A percentile compares a stretch with the other conserved stretches of the same genome.
phyloP scores from a whole-genome alignment of 352 stramenopile species.

The Pythium oligandrum region DNA sequence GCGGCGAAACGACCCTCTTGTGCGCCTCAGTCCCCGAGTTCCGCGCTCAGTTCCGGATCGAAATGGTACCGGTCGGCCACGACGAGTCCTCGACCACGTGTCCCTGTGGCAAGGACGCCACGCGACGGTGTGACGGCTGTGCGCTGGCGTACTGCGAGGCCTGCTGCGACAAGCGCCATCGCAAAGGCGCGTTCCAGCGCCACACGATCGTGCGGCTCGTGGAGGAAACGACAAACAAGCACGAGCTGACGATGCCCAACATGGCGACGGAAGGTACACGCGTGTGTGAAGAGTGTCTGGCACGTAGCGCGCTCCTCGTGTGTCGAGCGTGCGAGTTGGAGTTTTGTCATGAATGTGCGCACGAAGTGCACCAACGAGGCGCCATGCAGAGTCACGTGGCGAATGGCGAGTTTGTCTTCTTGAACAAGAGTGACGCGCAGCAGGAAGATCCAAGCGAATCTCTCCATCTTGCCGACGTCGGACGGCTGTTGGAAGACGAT shows the following conservation, averaged over 20 bases:
- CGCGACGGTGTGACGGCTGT: slow-evolving; percentile 22
- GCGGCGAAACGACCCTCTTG: no score
- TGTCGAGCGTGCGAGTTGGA: slow-evolving; percentile 46
- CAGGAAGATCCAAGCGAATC: no score
- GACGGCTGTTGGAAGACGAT: not conserved
- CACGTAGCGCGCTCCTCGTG: slow-evolving; percentile 19
- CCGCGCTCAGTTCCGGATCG: no score
- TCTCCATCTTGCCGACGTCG: not conserved
- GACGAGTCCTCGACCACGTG: slow-evolving; percentile 7
- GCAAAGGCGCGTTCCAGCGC: slow-evolving; percentile 30
- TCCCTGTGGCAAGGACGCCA: slow-evolving; percentile 17
- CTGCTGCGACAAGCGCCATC: slow-evolving; percentile 26
- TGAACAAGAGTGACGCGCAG: not conserved
- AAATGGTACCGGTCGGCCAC: no score
- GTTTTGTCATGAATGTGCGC: slow-evolving; percentile 37
- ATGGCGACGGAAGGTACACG: not conserved
- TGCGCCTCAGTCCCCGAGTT: no score
- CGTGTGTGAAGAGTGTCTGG: slow-evolving; percentile 45
- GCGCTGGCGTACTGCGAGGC: slow-evolving; percentile 29
- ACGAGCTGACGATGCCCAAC: slow-evolving; percentile 5
- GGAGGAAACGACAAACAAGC: slow-evolving; percentile 1
- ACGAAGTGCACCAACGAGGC: slow-evolving; percentile 31
- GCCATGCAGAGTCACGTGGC: slow-evolving; percentile 33
- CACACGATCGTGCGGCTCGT: slow-evolving; percentile 19
- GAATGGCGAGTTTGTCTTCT: slow-evolving; percentile 3